These are phyloP conservation scores for Tolypocladium amazonense DNA, from an alignment of 2,329 filamentous ascomycete genomes.

Conservation along the genomic window DNA sequence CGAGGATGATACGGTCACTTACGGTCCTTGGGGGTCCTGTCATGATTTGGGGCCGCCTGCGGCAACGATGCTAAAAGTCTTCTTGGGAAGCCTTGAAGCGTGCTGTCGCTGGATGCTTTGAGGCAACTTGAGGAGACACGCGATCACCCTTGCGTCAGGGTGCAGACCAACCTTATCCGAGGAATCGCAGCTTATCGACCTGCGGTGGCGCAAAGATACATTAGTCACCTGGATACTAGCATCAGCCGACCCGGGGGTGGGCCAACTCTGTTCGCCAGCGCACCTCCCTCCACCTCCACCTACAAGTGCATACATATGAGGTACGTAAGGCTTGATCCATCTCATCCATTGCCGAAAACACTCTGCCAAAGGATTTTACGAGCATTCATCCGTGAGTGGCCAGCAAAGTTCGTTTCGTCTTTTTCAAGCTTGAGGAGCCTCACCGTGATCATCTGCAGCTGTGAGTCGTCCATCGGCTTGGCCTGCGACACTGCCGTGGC, in stretches of 20 bases:
- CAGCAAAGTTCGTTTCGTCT: not conserved
- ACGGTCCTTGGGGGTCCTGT: conserved; percentile 2
- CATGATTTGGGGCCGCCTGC: conserved; percentile 3
- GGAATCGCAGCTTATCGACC: not conserved
- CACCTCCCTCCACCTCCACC: not conserved
- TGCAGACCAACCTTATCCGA: not conserved
- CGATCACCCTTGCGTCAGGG: conserved; percentile 8
- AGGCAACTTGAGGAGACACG: not conserved
- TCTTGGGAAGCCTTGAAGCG: not conserved
- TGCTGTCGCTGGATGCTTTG: not conserved
- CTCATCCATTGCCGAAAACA: not conserved
- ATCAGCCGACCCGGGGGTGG: not conserved
- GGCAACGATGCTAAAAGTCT: not conserved
- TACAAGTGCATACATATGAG: not conserved
- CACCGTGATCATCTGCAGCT: too few relatives aligned
- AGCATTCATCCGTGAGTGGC: not conserved
- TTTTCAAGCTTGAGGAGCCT: too few relatives aligned
- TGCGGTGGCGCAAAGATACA: not conserved
- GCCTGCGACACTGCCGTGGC: too few relatives aligned
- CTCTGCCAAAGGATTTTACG: not conserved
- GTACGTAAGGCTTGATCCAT: not conserved
- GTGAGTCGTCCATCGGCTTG: too few relatives aligned
- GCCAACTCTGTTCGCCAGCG: not conserved
- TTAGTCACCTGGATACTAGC: conserved; percentile 2
- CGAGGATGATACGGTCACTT: not conserved